Percentiles rank a stretch among this genome's conserved stretches.
Conservation (phyloP, 2,329 filamentous ascomycete genomes). For the Escovopsis sp. region DNA sequence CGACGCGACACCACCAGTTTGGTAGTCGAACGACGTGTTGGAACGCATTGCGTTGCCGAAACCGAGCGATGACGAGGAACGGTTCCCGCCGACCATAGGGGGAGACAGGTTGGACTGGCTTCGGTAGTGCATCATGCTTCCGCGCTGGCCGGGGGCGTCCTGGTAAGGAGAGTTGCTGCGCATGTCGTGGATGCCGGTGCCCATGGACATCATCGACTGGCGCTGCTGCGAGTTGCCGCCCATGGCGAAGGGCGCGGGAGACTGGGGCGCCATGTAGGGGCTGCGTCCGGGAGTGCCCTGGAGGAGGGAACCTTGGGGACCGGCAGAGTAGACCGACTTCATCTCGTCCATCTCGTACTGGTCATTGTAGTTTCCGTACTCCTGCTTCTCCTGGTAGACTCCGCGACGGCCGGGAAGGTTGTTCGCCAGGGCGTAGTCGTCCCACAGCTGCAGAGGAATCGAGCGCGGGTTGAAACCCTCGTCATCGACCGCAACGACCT, state of each 20-base stretch:
- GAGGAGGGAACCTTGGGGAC: conserved; percentile 73
- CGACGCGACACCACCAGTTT: conserved; percentile 48
- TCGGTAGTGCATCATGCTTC: conserved; percentile 47
- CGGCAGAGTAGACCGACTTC: conserved; percentile 88
- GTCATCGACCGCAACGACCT: conserved; percentile 73
- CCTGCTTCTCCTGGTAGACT: conserved; percentile 48
- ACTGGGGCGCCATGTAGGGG: conserved; percentile 69
- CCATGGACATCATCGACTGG: conserved; percentile 58
- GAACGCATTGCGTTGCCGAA: conserved; percentile 35
- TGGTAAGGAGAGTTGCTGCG: conserved; percentile 43
- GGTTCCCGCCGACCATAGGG: conserved; percentile 13
- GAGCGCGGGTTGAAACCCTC: conserved; percentile 82
- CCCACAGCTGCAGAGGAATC: conserved; percentile 91
- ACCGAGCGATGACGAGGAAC: conserved; percentile 32
- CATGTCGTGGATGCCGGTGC: conserved; percentile 28
- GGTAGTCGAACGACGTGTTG: conserved; percentile 43
- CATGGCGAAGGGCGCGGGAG: conserved; percentile 52
- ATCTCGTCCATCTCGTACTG: conserved; percentile 97
- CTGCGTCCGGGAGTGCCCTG: conserved; percentile 64
- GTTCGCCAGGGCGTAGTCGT: conserved; percentile 81
- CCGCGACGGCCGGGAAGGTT: conserved; percentile 84
- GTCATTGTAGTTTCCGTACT: conserved; percentile 50
- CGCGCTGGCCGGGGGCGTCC: conserved; percentile 34
- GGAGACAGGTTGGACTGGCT: conserved; percentile 33
- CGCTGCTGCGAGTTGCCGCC: conserved; percentile 39